Conservation (phyloP, 352 stramenopile species). For the Phytophthora foliorum region DNA sequence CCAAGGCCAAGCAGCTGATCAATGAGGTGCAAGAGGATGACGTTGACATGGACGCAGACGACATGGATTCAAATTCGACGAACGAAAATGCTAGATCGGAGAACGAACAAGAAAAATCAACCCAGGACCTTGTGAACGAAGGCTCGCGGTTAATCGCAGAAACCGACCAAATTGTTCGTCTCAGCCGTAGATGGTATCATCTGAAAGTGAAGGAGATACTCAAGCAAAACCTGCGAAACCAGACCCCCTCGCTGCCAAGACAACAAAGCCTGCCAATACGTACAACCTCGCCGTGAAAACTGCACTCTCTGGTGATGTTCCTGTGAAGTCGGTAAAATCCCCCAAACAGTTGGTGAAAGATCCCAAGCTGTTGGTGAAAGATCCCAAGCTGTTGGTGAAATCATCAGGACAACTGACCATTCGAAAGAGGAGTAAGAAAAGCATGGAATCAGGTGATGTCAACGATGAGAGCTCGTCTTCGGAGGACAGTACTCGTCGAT, state of each 20-base stretch:
- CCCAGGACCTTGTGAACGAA: too few species aligned
- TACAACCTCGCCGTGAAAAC: background rate
- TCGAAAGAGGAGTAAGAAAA: background rate
- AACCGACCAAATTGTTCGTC: too few species aligned
- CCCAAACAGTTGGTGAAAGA: constrained; percentile 1
- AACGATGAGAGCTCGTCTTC: too few species aligned
- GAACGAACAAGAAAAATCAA: background rate
- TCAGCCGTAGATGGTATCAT: background rate
- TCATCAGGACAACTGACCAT: background rate
- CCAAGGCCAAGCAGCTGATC: too few species aligned
- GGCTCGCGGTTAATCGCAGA: background rate
- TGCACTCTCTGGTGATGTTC: too few species aligned
- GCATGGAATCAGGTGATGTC: background rate
- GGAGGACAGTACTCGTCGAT: background rate
- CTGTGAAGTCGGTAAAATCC: constrained; percentile 1
- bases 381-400: too few species aligned
- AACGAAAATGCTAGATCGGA: background rate
- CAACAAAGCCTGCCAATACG: background rate
- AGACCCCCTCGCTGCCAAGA: background rate
- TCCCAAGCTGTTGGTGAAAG: too few species aligned
- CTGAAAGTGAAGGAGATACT: too few species aligned
- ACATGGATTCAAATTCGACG: background rate
- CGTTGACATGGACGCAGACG: background rate
- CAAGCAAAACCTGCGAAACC: too few species aligned
- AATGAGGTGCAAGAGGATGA: background rate